Conservation (phyloP, 2,329 filamentous ascomycete species). For the Ophiostoma sp. region DNA sequence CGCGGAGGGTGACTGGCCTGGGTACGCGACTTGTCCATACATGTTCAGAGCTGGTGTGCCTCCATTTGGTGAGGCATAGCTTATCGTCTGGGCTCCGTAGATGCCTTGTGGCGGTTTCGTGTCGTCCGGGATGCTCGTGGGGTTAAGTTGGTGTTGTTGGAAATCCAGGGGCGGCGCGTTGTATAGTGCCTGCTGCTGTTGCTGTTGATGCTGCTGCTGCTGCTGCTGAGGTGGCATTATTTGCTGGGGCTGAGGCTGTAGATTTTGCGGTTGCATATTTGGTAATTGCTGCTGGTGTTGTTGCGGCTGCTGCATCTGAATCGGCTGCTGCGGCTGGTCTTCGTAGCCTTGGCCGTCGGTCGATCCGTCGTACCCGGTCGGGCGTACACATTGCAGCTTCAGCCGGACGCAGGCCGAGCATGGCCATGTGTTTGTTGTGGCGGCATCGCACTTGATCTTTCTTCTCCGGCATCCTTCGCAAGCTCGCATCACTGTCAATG, state of each 20-base stretch:
- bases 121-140: not conserved
- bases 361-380: constrained; percentile 73
- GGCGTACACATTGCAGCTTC: constrained; percentile 90
- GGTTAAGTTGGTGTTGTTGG: constrained; percentile 24
- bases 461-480: constrained; percentile 92
- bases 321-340: constrained; percentile 52
- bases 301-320: constrained; percentile 30
- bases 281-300: constrained; percentile 31
- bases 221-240: constrained; percentile 34
- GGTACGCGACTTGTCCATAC: constrained; percentile 52
- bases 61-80: constrained; percentile 42
- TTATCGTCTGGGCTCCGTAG: constrained; percentile 49
- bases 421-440: constrained; percentile 95
- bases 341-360: constrained; percentile 53
- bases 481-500: constrained; percentile 81
- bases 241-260: constrained; percentile 33
- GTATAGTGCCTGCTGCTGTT: constrained; percentile 46
- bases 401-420: constrained; percentile 90
- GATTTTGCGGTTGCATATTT: constrained; percentile 39
- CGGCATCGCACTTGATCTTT: constrained; percentile 98
- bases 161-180: constrained; percentile 37
- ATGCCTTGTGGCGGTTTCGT: constrained; percentile 44
- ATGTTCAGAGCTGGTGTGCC: constrained; percentile 41
- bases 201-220: constrained; percentile 33
- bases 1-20: constrained; percentile 50